Base-by-base conservation (phyloP, 306 rosid genomes). In the Alnus rubra region DNA sequence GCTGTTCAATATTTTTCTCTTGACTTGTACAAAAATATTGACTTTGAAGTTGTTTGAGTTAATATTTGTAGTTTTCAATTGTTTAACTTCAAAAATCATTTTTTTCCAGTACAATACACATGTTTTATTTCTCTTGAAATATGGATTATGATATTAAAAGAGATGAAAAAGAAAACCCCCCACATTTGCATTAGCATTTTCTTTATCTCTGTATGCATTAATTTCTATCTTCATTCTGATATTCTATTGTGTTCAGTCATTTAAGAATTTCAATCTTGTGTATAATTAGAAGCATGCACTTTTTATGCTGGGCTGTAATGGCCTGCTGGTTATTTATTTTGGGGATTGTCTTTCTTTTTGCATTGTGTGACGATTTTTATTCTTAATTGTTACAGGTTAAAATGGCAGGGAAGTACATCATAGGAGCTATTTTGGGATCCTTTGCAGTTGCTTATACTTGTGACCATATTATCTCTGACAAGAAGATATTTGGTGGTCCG, bases 401-500 rank as follows among this genome's bases (percentile, higher is more conserved):
- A 44, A 88, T 88, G 88, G 64, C 79, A 33, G 55, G 73, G 3
- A 87, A 82, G 74, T 80, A 75, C 80, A 82, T 88, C 39, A 0
- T 72, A 55, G 28, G 75, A 73, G 74, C 88, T 51, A 0, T 76
- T 2, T 37, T 64, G 50, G 88, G 78, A 78, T 58, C 91, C 11
- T n/a, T 23, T 76, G 91, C 63, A 10, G 14, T 82, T 64, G 88
- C 88, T 0, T 88, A 75, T 68, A 15, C 72, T 1, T 60, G 42
- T 50, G 88, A 87, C 58, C 2, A 74, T 67, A 0, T 76, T 33
- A 14, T 87, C 54, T 13, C 90, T 45, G 90, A 87, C 53, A 87
- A 75, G 75, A 88, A 88, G 80, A 71, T 85, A 50, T 88, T 85
- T 62, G 88, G 87, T 80, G 91, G 88, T 69, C 69, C 51, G 78